Conservation (phyloP, 73 alveolate species). For the Stentor roeselii region DNA sequence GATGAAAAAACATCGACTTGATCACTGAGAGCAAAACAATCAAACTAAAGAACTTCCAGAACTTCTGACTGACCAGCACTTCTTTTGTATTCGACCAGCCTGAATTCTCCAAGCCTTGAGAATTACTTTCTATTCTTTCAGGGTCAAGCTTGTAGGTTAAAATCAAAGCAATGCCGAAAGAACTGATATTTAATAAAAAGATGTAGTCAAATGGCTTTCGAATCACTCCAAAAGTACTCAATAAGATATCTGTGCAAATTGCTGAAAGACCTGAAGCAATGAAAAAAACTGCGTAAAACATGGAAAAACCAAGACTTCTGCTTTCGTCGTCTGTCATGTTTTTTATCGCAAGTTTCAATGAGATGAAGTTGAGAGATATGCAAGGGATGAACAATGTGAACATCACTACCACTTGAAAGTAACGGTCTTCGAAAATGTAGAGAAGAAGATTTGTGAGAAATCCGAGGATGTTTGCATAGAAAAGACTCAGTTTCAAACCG, state of each 20-base stretch:
- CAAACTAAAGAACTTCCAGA: slow-evolving; percentile 7
- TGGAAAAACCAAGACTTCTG: slow-evolving; percentile 9
- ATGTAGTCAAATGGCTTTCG: not conserved
- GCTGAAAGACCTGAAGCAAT: slow-evolving; percentile 12
- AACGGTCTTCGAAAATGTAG: not conserved
- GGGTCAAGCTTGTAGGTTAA: not conserved
- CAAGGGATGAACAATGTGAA: not conserved
- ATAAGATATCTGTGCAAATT: not conserved
- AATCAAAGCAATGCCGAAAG: not conserved
- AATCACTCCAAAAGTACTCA: not conserved
- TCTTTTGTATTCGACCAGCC: slow-evolving; percentile 2
- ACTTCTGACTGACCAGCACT: not conserved
- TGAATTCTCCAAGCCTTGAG: not conserved
- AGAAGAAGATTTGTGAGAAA: not conserved
- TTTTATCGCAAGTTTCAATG: slow-evolving; percentile 1
- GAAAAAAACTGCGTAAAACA: not conserved
- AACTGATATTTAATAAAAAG: not conserved
- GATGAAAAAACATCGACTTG: not conserved
- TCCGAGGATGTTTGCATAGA: slow-evolving; percentile 1
- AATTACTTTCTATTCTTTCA: not conserved
- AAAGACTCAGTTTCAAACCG: not conserved
- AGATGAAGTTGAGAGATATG: not conserved
- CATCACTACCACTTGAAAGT: not conserved
- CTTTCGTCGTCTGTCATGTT: not conserved
- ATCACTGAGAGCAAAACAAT: not conserved